Conservation (phyloP, 176 grass and related monocot species). For the Eleusine coracana region DNA sequence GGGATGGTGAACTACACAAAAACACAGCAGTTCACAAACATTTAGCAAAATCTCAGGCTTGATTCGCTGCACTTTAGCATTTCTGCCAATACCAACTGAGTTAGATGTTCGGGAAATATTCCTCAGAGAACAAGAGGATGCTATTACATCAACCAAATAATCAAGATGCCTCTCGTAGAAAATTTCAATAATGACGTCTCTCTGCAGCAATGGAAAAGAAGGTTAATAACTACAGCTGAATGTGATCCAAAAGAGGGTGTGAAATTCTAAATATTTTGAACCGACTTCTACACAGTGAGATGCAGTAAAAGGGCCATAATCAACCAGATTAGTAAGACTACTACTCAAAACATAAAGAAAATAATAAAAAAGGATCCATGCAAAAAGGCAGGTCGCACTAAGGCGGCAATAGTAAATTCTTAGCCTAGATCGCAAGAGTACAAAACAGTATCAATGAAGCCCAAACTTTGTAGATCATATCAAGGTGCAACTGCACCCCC, state of each 20-base stretch:
- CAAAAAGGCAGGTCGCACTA: not conserved
- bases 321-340: not conserved
- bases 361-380: conserved; percentile 17
- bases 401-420: not conserved
- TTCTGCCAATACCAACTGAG: conserved; percentile 30
- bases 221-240: conserved; percentile 38
- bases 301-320: conserved; percentile 22
- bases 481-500: not conserved
- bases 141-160: conserved; percentile 93
- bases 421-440: conserved; percentile 13
- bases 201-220: conserved; percentile 56
- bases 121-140: conserved; percentile 70
- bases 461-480: not conserved
- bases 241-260: conserved; percentile 13
- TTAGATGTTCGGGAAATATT: conserved; percentile 49
- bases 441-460: not conserved
- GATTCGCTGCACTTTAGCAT: conserved; percentile 50
- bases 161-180: conserved; percentile 97
- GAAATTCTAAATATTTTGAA: conserved; percentile 23
- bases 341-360: conserved; percentile 7
- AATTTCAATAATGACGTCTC: conserved; percentile 88
- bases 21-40: conserved; percentile 92
- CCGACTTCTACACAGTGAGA: not conserved
- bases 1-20: conserved; percentile 96
- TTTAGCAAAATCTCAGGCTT: conserved; percentile 96